phyloP scores from a whole-genome alignment of 1,284 basidiomycete genomes.

The Leccinum holopus region DNA sequence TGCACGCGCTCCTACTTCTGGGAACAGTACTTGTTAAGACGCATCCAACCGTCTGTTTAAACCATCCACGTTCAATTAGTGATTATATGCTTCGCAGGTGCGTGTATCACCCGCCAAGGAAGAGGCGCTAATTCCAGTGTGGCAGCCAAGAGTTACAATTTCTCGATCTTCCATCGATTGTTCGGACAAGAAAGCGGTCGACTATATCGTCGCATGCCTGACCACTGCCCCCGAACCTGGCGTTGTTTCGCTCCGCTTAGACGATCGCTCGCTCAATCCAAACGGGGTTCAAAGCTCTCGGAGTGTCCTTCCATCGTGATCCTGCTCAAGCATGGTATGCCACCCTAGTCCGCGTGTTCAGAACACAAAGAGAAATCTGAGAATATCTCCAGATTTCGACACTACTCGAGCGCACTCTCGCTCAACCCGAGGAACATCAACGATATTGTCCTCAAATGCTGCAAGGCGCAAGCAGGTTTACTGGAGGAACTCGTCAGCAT shows the following conservation, averaged over 20 bases:
- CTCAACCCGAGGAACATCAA: too few species aligned
- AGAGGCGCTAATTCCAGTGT: conserved; percentile 3
- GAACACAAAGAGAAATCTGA: too few species aligned
- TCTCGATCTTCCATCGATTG: conserved; percentile 87
- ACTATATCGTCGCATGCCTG: conserved; percentile 77
- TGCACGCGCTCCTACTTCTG: too few species aligned
- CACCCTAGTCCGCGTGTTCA: too few species aligned
- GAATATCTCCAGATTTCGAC: too few species aligned
- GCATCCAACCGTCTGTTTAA: conserved; percentile 44
- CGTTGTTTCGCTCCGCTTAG: conserved; percentile 76
- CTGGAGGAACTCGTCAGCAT: too few species aligned
- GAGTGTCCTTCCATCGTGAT: conserved; percentile 27
- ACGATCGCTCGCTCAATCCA: conserved; percentile 77
- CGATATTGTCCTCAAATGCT: too few species aligned
- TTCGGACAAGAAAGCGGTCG: conserved; percentile 78
- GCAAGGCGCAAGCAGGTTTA: too few species aligned
- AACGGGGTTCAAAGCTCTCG: conserved; percentile 73
- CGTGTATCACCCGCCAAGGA: neutral
- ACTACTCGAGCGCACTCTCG: too few species aligned
- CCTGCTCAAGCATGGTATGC: neutral
- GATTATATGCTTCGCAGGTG: conserved; percentile 58
- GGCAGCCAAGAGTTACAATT: conserved; percentile 75
- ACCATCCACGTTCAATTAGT: conserved; percentile 75
- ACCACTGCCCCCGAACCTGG: conserved; percentile 53
- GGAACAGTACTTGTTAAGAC: too few species aligned